phyloP scores from a whole-genome alignment of 2,329 filamentous ascomycete species.

The Didymosphaeria variabile region DNA sequence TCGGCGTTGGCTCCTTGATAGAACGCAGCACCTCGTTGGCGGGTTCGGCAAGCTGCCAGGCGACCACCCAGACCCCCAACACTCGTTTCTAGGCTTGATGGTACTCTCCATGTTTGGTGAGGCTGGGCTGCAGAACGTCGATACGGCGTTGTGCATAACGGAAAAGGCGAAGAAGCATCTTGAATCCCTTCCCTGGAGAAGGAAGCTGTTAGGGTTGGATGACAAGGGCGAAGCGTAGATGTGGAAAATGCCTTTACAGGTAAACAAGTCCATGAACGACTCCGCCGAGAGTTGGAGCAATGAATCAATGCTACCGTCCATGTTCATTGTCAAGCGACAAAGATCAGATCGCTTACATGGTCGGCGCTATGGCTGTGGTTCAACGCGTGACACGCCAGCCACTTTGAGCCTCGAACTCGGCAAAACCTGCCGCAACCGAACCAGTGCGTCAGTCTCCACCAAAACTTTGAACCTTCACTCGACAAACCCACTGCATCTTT shows the following conservation, averaged over 20 bases:
- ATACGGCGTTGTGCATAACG: constrained; percentile 80
- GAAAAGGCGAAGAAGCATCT: constrained; percentile 57
- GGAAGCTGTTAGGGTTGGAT: constrained; percentile 31
- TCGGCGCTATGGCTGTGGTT: neutral
- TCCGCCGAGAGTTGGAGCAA: neutral
- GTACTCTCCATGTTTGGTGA: constrained; percentile 79
- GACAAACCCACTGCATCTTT: neutral
- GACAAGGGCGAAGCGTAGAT: constrained; percentile 1
- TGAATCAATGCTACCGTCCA: neutral
- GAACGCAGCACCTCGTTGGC: constrained; percentile 84
- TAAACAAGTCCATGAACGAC: neutral
- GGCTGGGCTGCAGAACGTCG: constrained; percentile 72
- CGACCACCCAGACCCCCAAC: constrained; percentile 74
- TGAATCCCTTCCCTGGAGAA: constrained; percentile 49
- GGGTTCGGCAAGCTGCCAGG: constrained; percentile 58
- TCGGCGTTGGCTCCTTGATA: constrained; percentile 81
- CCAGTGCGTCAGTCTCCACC: constrained; percentile 13
- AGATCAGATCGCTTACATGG: neutral
- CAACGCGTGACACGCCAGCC: neutral
- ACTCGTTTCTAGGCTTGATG: constrained; percentile 87
- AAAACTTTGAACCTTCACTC: constrained; percentile 14
- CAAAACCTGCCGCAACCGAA: constrained; percentile 16
- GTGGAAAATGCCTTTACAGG: neutral
- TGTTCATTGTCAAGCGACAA: neutral
- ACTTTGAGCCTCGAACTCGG: constrained; percentile 7